phyloP scores from a whole-genome alignment of 179 eudicot species.

The Heliamphora pulchella region DNA sequence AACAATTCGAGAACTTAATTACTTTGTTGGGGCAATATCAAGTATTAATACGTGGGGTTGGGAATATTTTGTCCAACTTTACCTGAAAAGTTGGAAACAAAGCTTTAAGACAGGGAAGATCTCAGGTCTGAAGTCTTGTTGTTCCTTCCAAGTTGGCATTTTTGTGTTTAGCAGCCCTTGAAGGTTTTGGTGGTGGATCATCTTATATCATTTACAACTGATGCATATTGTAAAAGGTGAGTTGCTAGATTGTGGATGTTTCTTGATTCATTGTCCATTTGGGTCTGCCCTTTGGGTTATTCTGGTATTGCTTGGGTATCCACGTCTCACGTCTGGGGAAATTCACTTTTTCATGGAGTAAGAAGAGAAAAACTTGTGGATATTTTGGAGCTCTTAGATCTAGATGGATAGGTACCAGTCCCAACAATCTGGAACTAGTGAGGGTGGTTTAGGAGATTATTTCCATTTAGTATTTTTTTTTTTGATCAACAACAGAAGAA shows the following conservation, averaged over 20 bases:
- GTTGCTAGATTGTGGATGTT: conserved; percentile 6
- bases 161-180: conserved; percentile 17
- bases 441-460: not conserved
- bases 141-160: conserved; percentile 17
- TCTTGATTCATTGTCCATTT: conserved; percentile 7
- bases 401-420: not conserved
- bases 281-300: conserved; percentile 20
- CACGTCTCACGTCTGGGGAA: not conserved
- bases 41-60: conserved; percentile 27
- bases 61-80: conserved; percentile 27
- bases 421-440: not conserved
- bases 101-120: conserved; percentile 35
- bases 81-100: conserved; percentile 33
- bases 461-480: no score
- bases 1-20: conserved; percentile 25
- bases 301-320: not conserved
- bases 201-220: not conserved
- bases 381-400: not conserved
- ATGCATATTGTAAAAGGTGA: conserved; percentile 4
- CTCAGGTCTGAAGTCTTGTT: conserved; percentile 23
- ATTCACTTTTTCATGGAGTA: not conserved
- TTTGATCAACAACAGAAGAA: no score
- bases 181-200: not conserved
- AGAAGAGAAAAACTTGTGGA: not conserved
- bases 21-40: conserved; percentile 27